A percentile compares a stretch with the other conserved stretches of the same genome.
Conservation (phyloP, 805 yeast species). For the Candida vaughaniae region DNA sequence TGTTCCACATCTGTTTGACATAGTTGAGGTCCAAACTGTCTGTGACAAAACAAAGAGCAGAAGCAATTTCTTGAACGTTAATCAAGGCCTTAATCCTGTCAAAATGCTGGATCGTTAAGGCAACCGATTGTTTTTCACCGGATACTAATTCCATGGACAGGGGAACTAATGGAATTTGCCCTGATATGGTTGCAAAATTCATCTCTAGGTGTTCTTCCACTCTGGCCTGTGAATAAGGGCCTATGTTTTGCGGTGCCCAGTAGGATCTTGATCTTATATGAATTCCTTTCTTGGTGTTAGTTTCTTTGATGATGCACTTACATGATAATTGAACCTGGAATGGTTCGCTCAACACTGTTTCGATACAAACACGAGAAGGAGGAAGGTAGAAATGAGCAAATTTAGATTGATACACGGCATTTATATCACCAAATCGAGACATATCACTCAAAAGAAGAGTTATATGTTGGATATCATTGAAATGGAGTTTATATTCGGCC, state of each 20-base stretch:
- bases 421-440: conserved; percentile 60
- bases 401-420: conserved; percentile 53
- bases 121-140: conserved; percentile 37
- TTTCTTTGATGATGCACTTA: conserved; percentile 36
- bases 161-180: conserved; percentile 89
- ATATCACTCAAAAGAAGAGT: conserved; percentile 64
- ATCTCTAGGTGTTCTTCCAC: conserved; percentile 40
- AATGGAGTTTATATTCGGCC: conserved; percentile 23
- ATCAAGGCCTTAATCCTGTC: conserved; percentile 58
- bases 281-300: conserved; percentile 56
- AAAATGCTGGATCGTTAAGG: conserved; percentile 66
- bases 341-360: conserved; percentile 46
- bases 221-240: conserved; percentile 92
- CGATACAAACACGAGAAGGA: conserved; percentile 86
- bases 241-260: conserved; percentile 99
- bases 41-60: conserved; percentile 57
- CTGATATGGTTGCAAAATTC: conserved; percentile 65
- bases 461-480: conserved; percentile 55
- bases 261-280: conserved; percentile 92
- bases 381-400: conserved; percentile 65
- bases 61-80: conserved; percentile 43
- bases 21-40: conserved; percentile 22
- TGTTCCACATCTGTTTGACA: conserved; percentile 45
- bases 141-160: conserved; percentile 53
- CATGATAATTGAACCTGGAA: conserved; percentile 59